Conservation (phyloP, 208 protist genomes). For the Trypanosoma cruzi region DNA sequence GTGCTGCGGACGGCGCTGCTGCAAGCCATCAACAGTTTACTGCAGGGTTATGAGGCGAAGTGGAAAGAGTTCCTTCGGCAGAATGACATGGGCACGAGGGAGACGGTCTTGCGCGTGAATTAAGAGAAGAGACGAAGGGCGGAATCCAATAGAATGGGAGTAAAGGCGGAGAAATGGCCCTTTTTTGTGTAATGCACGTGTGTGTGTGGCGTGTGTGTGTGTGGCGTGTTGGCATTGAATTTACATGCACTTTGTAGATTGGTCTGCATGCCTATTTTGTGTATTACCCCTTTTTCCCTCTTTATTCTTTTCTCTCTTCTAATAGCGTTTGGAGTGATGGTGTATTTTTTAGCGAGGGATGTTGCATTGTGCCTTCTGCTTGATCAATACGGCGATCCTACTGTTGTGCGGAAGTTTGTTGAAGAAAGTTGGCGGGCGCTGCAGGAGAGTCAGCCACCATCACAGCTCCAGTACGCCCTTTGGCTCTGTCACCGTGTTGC, state of each 20-base stretch:
- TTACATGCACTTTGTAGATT: no score
- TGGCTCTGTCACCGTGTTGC: conserved; percentile 21
- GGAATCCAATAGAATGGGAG: not conserved
- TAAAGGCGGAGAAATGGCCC: not conserved
- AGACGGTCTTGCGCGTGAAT: not conserved
- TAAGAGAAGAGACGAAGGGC: not conserved
- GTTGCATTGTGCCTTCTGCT: conserved; percentile 26
- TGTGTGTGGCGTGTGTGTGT: no score
- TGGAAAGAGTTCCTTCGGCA: conserved; percentile 23
- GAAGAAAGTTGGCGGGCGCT: not conserved
- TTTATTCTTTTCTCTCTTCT: conserved; percentile 11
- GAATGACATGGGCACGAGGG: not conserved
- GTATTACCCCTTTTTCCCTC: no score
- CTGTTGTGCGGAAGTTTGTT: conserved; percentile 23
- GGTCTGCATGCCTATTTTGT: no score
- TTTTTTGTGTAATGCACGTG: no score
- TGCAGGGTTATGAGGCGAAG: conserved; percentile 21
- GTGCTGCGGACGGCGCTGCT: not conserved
- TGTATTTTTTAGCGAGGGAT: conserved; percentile 26
- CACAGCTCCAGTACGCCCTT: conserved; percentile 19
- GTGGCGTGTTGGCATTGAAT: no score
- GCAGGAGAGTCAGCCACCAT: conserved; percentile 21
- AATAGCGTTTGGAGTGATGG: conserved; percentile 13
- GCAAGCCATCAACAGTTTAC: conserved; percentile 4
- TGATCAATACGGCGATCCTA: conserved; percentile 14